These are phyloP conservation scores for slime mould (Dictyostelium discoideum) DNA, from an alignment of 78 protist species.

Conservation along the genomic window dicty_2.7 NC_007090.3:4870501-4871000, in stretches of 20 bases:
- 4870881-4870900: slow-evolving; percentile 44
- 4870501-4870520: neutral
- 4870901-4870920: slow-evolving; percentile 48
- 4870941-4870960: slow-evolving; percentile 92
- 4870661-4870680: neutral
- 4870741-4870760: neutral
- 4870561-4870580: neutral
- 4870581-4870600: neutral
- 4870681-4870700: neutral
- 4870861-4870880: slow-evolving; percentile 23
- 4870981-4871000: slow-evolving; percentile 94
- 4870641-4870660: neutral
- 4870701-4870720: neutral
- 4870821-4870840: slow-evolving; percentile 64
- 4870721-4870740: neutral
- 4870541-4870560: slow-evolving; percentile 66
- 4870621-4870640: neutral
- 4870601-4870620: neutral
- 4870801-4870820: slow-evolving; percentile 56
- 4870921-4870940: slow-evolving; percentile 93
- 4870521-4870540: slow-evolving; percentile 17
- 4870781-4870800: slow-evolving; percentile 1
- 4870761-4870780: neutral
- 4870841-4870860: slow-evolving; percentile 30
- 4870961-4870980: slow-evolving; percentile 89